Conservation (phyloP, 2,329 filamentous ascomycete species). For the Gnomoniopsis sp. region DNA sequence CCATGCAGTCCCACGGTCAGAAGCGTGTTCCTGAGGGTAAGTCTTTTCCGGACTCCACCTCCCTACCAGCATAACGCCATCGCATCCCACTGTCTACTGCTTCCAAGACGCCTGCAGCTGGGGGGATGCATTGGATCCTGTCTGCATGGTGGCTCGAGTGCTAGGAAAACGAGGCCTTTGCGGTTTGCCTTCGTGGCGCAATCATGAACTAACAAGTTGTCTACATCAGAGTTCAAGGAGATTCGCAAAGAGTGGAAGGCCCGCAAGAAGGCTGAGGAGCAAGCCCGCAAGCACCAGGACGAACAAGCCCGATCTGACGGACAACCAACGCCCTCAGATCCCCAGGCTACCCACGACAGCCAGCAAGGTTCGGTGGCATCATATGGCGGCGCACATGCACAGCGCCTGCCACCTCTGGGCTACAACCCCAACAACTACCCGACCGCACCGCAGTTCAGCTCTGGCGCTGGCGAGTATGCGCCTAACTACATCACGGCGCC, state of each 20-base stretch:
- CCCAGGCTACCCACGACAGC: slow-evolving; percentile 50
- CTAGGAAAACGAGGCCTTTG: background rate
- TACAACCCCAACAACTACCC: slow-evolving; percentile 68
- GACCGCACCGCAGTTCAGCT: slow-evolving; percentile 53
- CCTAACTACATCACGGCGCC: slow-evolving; percentile 42
- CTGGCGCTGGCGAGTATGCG: slow-evolving; percentile 57
- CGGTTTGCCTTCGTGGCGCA: background rate
- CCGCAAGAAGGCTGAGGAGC: slow-evolving; percentile 98
- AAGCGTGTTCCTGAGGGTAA: slow-evolving; percentile 97
- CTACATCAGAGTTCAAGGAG: slow-evolving; percentile 90
- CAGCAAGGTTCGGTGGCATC: slow-evolving; percentile 50
- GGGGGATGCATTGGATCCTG: too few relatives aligned
- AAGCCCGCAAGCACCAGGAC: slow-evolving; percentile 82
- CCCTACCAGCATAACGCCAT: background rate
- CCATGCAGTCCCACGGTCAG: slow-evolving; percentile 93
- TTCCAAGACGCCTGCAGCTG: background rate
- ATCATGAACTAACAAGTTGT: slow-evolving; percentile 23
- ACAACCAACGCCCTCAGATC: slow-evolving; percentile 37
- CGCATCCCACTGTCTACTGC: background rate
- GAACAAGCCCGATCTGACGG: slow-evolving; percentile 53
- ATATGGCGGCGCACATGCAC: slow-evolving; percentile 53
- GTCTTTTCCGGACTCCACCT: slow-evolving; percentile 26
- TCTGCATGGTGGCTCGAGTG: slow-evolving; percentile 21
- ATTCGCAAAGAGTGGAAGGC: slow-evolving; percentile 99
- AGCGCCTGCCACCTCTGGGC: slow-evolving; percentile 72